Evolutionary conservation across 208 protist genomes (phyloP), one percentile per base, ranked within the genome.

Genomic region (Leishmania martiniquensis): DNA sequence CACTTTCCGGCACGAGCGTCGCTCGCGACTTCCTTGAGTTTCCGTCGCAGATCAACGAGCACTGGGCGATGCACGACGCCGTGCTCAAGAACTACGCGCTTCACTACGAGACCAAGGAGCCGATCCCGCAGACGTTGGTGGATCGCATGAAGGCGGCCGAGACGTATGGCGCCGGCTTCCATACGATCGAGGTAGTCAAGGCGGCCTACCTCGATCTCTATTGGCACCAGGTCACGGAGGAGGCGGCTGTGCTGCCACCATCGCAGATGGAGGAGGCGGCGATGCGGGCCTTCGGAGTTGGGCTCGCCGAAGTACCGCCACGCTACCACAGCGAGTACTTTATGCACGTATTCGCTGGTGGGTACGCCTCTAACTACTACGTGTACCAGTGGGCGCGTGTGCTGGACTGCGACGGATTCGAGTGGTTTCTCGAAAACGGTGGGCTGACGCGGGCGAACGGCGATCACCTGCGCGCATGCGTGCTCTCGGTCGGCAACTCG

Each of bases 31-130:
- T 93, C 59, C 85, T 97, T 20, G 91, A 97, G 88, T 85, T 92
- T 70, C 91, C 93, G 9, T 95, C 91, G 63, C 93, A 96, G 85
- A 83, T 96, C 72, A 92, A 93, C 77, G 90, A 94, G 81, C 89
- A 94, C 73, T 96, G 88, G 90, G 83, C 82, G 20, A 89, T 81
- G 57, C 62, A 92, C 82, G 68, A 84, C n/a, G 7, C 59, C 13
- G 91, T 91, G 45, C 82, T 96, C 44, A 47, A 81, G 54, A 72
- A 85, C 78, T 84, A 94, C 67, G 92, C 88, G 5, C 45, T 84
- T 20, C 92, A 96, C 84, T 83, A 89, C 76, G 63, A 87, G 70
- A 96, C 85, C 32, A 74, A 83, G 55, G 83, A 89, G 54, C 70
- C 81, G 22, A 85, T 94, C 37, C 89, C 86, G 6, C 72, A 84